These are phyloP conservation scores for Dichomitus squalens DNA, from an alignment of 1,284 basidiomycete genomes.

Conservation along the genomic window DNA sequence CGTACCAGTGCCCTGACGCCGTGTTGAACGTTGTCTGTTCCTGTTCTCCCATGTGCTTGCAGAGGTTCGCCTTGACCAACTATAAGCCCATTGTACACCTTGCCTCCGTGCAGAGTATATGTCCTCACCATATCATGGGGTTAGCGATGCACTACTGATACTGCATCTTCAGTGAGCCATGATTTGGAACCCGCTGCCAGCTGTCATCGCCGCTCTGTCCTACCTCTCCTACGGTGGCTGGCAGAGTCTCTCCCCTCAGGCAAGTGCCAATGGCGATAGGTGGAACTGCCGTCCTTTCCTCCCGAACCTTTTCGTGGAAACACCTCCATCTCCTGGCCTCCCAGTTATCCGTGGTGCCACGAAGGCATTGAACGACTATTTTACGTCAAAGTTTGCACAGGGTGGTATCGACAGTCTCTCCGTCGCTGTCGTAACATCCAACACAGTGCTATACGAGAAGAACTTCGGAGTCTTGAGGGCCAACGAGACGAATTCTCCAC, in stretches of 20 bases:
- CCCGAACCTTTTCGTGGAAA: constrained; percentile 14
- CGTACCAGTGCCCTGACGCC: too few species aligned
- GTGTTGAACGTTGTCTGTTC: too few species aligned
- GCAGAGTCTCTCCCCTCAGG: neutral
- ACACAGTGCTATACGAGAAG: constrained; percentile 11
- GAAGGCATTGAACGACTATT: neutral
- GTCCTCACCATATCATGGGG: too few species aligned
- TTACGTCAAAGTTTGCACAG: constrained; percentile 5
- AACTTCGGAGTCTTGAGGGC: constrained; percentile 20
- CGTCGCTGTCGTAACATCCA: constrained; percentile 16
- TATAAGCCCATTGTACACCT: too few species aligned
- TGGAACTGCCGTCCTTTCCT: constrained; percentile 19
- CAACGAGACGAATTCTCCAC: constrained; percentile 16
- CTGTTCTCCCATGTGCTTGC: too few species aligned
- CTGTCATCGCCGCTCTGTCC: neutral
- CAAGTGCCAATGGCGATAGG: neutral
- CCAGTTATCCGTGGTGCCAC: constrained; percentile 4
- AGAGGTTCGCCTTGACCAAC: too few species aligned
- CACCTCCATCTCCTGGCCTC: constrained; percentile 4
- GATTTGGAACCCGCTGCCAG: neutral
- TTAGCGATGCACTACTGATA: too few species aligned
- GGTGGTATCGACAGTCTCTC: constrained; percentile 23
- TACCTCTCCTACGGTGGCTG: neutral
- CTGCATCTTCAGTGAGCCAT: neutral
- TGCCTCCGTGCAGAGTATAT: too few species aligned